Percentiles rank a stretch among this genome's conserved stretches.
phyloP scores from a whole-genome alignment of 2,329 filamentous ascomycete genomes.

The Zelopaecilomyces penicillatus region DNA sequence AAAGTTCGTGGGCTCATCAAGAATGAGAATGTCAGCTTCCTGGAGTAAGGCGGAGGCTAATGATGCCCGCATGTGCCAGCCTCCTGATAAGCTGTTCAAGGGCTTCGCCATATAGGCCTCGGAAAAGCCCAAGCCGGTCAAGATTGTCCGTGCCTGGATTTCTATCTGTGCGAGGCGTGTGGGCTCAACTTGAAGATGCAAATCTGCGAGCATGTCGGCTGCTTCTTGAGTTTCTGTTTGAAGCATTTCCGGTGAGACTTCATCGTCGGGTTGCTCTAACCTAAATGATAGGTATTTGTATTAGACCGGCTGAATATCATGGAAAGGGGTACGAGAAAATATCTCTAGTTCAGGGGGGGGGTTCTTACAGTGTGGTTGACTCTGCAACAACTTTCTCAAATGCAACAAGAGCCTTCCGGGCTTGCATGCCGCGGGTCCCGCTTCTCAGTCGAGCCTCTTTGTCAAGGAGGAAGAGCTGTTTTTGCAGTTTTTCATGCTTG shows the following conservation, averaged over 20 bases:
- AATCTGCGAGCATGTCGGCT: constrained; percentile 57
- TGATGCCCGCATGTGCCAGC: constrained; percentile 63
- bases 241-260: constrained; percentile 48
- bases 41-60: constrained; percentile 61
- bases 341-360: too few species aligned
- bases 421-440: constrained; percentile 64
- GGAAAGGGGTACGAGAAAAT: background rate
- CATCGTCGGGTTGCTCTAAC: constrained; percentile 42
- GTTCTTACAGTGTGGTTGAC: constrained; percentile 41
- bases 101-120: constrained; percentile 50
- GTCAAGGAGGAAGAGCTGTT: constrained; percentile 58
- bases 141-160: constrained; percentile 54
- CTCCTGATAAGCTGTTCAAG: constrained; percentile 63
- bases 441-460: constrained; percentile 68
- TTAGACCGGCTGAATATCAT: background rate
- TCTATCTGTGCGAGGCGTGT: constrained; percentile 57
- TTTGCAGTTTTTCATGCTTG: constrained; percentile 52
- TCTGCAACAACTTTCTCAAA: constrained; percentile 59
- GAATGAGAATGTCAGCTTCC: constrained; percentile 66
- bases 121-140: constrained; percentile 64
- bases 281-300: constrained; percentile 16
- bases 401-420: constrained; percentile 63
- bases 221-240: constrained; percentile 62
- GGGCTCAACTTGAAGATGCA: constrained; percentile 61
- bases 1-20: constrained; percentile 85